These are phyloP conservation scores for Oropetium thomaeum DNA, from an alignment of 176 grass and related monocot species.

Conservation along the genomic window DNA sequence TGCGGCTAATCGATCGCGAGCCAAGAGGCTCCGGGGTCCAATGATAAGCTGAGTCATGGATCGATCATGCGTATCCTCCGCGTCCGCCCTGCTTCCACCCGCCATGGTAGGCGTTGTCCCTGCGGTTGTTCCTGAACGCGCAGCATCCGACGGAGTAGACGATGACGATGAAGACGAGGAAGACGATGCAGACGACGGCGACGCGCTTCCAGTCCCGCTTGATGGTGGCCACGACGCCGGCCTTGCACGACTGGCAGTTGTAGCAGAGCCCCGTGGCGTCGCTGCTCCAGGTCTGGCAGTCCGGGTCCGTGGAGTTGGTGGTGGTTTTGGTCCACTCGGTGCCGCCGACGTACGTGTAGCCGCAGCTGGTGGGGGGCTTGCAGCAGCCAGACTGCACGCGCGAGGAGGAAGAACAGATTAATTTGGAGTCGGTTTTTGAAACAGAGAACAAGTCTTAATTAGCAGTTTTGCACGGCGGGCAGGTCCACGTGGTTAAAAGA, in stretches of 20 bases:
- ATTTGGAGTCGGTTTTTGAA: neutral
- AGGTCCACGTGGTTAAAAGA: neutral
- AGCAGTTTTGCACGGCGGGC: neutral
- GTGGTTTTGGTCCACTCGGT: constrained; percentile 18
- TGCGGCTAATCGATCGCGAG: neutral
- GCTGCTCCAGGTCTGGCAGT: constrained; percentile 53
- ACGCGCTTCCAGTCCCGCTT: constrained; percentile 70
- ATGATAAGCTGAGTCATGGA: no score
- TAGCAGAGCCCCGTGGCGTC: constrained; percentile 52
- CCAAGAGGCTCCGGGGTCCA: neutral
- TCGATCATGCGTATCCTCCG: constrained; percentile 40
- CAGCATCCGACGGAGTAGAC: constrained; percentile 91
- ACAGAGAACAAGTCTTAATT: neutral
- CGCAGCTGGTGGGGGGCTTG: constrained; percentile 64
- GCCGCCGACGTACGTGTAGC: constrained; percentile 24
- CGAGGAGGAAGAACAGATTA: neutral
- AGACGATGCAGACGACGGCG: constrained; percentile 51
- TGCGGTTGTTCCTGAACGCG: constrained; percentile 75
- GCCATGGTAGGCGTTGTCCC: constrained; percentile 39
- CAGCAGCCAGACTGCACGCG: constrained; percentile 71
- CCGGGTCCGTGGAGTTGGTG: constrained; percentile 24
- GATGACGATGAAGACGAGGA: constrained; percentile 75
- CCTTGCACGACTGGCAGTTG: constrained; percentile 76
- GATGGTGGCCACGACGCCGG: constrained; percentile 57
- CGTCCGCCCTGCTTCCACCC: constrained; percentile 44